A percentile compares a stretch with the other conserved stretches of the same genome.
Conservation (phyloP, 768 basidiomycete species). For the Gelatoporia subvermispora region DNA sequence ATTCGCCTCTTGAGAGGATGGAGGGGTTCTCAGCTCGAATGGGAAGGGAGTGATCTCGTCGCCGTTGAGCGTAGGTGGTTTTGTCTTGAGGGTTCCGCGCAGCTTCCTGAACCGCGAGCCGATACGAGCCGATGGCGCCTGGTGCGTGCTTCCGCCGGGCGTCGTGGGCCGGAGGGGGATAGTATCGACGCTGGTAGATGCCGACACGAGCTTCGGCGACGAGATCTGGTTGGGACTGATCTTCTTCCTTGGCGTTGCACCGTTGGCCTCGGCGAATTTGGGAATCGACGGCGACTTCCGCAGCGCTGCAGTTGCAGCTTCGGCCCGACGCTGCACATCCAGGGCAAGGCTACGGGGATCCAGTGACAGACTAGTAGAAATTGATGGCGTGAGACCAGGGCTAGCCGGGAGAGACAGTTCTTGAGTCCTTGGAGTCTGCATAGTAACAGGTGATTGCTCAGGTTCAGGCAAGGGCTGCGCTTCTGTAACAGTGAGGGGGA, state of each 20-base stretch:
- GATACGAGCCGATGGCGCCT: constrained; percentile 43
- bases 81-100: constrained; percentile 60
- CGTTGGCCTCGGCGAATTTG: constrained; percentile 19
- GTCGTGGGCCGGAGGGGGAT: constrained; percentile 23
- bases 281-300: constrained; percentile 37
- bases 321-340: constrained; percentile 64
- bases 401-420: neutral
- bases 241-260: constrained; percentile 23
- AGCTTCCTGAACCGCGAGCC: constrained; percentile 72
- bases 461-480: constrained; percentile 23
- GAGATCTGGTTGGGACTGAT: constrained; percentile 36
- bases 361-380: constrained; percentile 17
- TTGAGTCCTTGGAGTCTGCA: constrained; percentile 4
- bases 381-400: constrained; percentile 8
- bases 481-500: constrained; percentile 1
- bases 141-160: constrained; percentile 10
- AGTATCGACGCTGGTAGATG: constrained; percentile 34
- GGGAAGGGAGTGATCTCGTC: constrained; percentile 47
- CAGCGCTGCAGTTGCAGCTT: constrained; percentile 44
- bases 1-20: constrained; percentile 30
- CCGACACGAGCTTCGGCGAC: constrained; percentile 34
- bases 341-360: constrained; percentile 53
- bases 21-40: constrained; percentile 36
- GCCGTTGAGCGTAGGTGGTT: constrained; percentile 40
- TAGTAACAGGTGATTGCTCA: neutral